Evolutionary conservation across 371 early-diverging fungal genomes (phyloP).

Genomic region (Mortierella sp.): DNA sequence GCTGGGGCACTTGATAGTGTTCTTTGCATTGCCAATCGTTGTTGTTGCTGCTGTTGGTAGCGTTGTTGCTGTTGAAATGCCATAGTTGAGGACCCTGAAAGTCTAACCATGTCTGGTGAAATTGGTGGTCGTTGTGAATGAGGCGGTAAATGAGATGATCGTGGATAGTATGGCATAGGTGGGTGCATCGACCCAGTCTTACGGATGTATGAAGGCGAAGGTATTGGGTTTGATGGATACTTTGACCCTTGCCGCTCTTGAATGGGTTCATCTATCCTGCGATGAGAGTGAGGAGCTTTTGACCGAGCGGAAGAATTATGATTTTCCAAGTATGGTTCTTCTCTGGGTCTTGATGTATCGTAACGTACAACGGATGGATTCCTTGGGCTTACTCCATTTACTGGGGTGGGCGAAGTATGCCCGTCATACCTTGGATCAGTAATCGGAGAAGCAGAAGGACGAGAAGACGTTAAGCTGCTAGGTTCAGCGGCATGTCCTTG

Average conservation of each 20-base stretch:
- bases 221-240: background rate
- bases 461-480: background rate
- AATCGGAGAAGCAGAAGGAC: background rate
- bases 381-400: background rate
- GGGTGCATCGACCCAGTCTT: background rate
- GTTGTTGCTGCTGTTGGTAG: background rate
- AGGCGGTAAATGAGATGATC: background rate
- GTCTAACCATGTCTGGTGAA: background rate
- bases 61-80: background rate
- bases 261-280: background rate
- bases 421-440: background rate
- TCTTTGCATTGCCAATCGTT: background rate
- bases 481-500: background rate
- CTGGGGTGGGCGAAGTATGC: background rate
- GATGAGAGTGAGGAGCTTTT: background rate
- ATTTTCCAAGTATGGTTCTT: background rate
- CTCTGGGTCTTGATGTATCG: background rate
- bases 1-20: background rate
- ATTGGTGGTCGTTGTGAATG: background rate
- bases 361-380: background rate
- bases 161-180: background rate
- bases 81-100: background rate
- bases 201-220: background rate
- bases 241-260: background rate
- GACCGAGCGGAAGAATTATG: background rate